These are phyloP conservation scores for Cystofilobasidium ferigula DNA, from an alignment of 768 basidiomycete species.

Conservation along the genomic window DNA sequence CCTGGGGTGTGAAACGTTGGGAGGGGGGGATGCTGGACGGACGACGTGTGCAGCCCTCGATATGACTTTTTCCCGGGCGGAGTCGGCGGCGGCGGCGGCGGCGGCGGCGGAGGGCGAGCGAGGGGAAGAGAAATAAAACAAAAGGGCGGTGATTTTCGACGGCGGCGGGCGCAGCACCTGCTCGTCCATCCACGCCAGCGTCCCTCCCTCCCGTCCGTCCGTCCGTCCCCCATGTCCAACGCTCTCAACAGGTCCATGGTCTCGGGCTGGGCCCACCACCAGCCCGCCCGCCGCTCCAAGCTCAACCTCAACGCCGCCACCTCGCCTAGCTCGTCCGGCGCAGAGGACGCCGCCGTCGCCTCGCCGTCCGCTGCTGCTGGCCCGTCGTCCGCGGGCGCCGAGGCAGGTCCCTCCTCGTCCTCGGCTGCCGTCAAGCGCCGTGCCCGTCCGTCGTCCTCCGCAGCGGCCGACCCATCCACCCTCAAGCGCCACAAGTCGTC, in stretches of 20 bases:
- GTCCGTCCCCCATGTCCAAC: not conserved
- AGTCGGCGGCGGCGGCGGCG: no score
- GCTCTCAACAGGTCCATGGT: conserved; percentile 9
- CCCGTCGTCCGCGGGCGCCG: not conserved
- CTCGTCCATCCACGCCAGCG: no score
- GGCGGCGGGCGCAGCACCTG: no score
- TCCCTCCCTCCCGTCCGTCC: not conserved
- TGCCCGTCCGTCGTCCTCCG: not conserved
- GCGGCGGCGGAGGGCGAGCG: no score
- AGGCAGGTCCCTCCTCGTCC: not conserved
- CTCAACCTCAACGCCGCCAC: conserved; percentile 24
- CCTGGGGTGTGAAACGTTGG: no score
- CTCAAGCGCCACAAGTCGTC: conserved; percentile 5
- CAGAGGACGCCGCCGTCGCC: not conserved
- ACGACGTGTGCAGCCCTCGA: no score
- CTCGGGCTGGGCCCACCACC: conserved; percentile 5
- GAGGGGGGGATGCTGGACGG: no score
- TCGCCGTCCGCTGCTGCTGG: not conserved
- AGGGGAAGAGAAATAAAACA: no score
- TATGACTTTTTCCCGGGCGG: no score
- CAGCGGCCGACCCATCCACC: not conserved
- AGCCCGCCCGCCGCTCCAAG: conserved; percentile 17
- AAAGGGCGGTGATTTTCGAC: no score
- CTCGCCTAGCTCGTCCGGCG: conserved; percentile 4
- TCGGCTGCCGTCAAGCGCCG: not conserved